A percentile compares a stretch with the other conserved stretches of the same genome.
phyloP scores from a whole-genome alignment of 352 stramenopile species.

The Globisporangium alternatum region DNA sequence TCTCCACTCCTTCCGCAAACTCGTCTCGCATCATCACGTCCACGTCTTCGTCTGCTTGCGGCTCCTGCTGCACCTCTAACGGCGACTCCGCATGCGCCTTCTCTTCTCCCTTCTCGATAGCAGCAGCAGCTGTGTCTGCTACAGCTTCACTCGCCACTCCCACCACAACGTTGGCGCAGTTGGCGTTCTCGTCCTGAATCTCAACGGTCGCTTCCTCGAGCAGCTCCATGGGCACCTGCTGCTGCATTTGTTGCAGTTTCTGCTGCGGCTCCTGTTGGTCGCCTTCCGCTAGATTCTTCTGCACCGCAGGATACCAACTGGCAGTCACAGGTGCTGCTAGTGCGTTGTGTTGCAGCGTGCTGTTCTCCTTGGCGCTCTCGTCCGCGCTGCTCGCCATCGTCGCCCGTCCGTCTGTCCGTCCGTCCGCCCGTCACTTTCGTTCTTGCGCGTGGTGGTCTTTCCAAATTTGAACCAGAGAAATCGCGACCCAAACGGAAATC shows the following conservation, averaged over 20 bases:
- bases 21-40: constrained; percentile 1
- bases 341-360: background rate
- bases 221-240: background rate
- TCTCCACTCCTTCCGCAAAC: background rate
- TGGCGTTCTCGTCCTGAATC: background rate
- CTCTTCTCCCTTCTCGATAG: background rate
- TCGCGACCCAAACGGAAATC: background rate
- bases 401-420: background rate
- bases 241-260: background rate
- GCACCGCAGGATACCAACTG: background rate
- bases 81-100: background rate
- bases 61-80: background rate
- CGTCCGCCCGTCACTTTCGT: background rate
- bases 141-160: background rate
- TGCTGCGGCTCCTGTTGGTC: background rate
- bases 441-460: background rate
- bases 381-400: constrained; percentile 4
- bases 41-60: background rate
- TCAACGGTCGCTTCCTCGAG: constrained; percentile 10
- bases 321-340: background rate
- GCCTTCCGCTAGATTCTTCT: background rate
- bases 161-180: background rate
- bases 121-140: background rate
- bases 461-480: constrained; percentile 10
- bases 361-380: constrained; percentile 15